A percentile compares a stretch with the other conserved stretches of the same genome.
Evolutionary conservation across 805 yeast genomes (phyloP).

Genomic region (Candida tallmaniae): DNA sequence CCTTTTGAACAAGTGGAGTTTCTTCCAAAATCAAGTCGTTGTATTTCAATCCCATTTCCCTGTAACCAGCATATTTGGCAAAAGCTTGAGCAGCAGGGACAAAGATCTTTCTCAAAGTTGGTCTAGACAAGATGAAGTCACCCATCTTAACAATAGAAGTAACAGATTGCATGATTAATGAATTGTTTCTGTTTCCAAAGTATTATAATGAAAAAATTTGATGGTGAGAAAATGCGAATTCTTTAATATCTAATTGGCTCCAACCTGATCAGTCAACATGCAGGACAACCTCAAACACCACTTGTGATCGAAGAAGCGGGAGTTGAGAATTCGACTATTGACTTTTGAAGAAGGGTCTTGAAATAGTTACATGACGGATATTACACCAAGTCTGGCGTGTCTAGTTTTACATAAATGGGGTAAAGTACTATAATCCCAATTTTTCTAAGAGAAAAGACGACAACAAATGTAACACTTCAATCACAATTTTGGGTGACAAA

Average conservation of each 20-base stretch:
- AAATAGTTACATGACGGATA: too few relatives aligned
- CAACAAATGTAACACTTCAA: too few relatives aligned
- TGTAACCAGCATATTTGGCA: slow-evolving; percentile 79
- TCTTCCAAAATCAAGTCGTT: slow-evolving; percentile 90
- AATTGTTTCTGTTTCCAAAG: slow-evolving; percentile 2
- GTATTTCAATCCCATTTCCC: slow-evolving; percentile 86
- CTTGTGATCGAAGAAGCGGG: too few relatives aligned
- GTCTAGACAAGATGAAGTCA: slow-evolving; percentile 76
- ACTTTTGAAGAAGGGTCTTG: too few relatives aligned
- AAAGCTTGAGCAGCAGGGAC: slow-evolving; percentile 78
- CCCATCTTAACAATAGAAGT: slow-evolving; percentile 70
- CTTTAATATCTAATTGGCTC: slow-evolving; percentile 22
- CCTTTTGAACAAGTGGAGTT: slow-evolving; percentile 79
- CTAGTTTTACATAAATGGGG: too few relatives aligned
- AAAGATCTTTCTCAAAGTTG: slow-evolving; percentile 68
- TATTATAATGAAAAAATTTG: slow-evolving; percentile 5
- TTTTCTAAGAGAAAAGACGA: too few relatives aligned
- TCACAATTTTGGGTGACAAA: too few relatives aligned
- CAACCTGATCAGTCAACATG: too few relatives aligned
- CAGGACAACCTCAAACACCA: too few relatives aligned
- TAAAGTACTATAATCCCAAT: too few relatives aligned
- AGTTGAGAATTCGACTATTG: too few relatives aligned
- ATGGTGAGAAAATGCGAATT: slow-evolving; percentile 14
- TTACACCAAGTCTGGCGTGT: too few relatives aligned
- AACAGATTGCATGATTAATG: slow-evolving; percentile 46